Conservation (phyloP, 331 rosid species). For the Quercus phellos region DNA sequence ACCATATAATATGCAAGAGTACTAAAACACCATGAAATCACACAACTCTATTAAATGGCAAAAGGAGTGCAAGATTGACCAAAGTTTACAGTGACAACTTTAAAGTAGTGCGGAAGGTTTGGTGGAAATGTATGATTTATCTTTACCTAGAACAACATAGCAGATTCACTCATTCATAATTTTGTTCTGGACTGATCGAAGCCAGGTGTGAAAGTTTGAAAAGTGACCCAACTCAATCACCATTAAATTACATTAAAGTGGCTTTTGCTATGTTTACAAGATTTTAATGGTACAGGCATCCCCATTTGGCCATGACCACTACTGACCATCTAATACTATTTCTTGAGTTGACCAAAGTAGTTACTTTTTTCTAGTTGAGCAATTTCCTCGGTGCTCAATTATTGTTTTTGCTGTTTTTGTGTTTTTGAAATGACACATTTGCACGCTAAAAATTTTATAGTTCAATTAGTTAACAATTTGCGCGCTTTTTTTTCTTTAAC, state of each 20-base stretch:
- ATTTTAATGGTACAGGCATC: too few species aligned
- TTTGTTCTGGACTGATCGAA: neutral
- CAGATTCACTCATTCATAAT: neutral
- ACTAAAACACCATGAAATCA: neutral
- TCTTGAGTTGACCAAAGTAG: too few species aligned
- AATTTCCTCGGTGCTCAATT: too few species aligned
- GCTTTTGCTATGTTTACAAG: neutral
- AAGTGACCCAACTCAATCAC: neutral
- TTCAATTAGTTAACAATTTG: too few species aligned
- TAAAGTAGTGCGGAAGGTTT: conserved; percentile 22
- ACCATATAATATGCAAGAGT: neutral
- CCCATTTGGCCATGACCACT: too few species aligned
- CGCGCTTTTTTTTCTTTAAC: too few species aligned
- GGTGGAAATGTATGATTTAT: neutral
- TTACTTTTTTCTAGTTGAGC: too few species aligned
- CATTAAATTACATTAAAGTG: neutral
- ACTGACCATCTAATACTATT: too few species aligned
- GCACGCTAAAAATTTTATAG: too few species aligned
- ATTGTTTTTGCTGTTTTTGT: too few species aligned
- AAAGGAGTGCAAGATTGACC: neutral
- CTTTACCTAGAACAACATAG: neutral
- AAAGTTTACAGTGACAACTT: neutral
- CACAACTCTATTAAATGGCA: neutral
- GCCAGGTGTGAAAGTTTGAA: neutral
- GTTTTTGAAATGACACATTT: too few species aligned